Conservation (phyloP, 768 basidiomycete genomes). For the Leccinum subtestaceum region DNA sequence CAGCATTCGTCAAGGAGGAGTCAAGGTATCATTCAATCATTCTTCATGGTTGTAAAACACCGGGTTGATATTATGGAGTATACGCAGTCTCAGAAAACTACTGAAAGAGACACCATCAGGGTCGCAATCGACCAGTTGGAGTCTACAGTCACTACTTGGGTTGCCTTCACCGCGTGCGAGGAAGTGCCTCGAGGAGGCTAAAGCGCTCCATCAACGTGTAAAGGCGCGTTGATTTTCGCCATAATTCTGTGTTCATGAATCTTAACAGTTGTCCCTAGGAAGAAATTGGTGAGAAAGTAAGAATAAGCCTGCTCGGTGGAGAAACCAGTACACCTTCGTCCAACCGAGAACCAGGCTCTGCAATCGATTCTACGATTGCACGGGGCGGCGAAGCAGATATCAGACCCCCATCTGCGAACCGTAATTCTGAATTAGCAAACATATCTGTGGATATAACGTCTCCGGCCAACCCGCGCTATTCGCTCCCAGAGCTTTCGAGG, state of each 20-base stretch:
- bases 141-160: background rate
- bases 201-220: conserved; percentile 5
- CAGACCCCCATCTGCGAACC: background rate
- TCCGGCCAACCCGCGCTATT: background rate
- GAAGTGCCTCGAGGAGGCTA: conserved; percentile 3
- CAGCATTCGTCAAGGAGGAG: conserved; percentile 1
- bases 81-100: background rate
- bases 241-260: background rate
- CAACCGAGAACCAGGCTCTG: background rate
- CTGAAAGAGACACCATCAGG: background rate
- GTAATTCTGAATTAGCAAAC: background rate
- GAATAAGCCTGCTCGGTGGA: background rate
- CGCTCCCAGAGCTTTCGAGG: background rate
- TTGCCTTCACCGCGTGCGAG: conserved; percentile 5
- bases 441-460: background rate
- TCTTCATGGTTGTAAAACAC: background rate
- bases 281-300: background rate
- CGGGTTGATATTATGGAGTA: background rate
- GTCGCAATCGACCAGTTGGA: background rate
- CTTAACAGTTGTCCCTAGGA: conserved; percentile 3
- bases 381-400: background rate
- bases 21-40: background rate
- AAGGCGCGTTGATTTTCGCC: background rate
- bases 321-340: background rate
- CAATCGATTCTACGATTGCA: background rate